Evolutionary conservation across 768 basidiomycete species (phyloP).

Genomic region (Suillus variegatus): DNA sequence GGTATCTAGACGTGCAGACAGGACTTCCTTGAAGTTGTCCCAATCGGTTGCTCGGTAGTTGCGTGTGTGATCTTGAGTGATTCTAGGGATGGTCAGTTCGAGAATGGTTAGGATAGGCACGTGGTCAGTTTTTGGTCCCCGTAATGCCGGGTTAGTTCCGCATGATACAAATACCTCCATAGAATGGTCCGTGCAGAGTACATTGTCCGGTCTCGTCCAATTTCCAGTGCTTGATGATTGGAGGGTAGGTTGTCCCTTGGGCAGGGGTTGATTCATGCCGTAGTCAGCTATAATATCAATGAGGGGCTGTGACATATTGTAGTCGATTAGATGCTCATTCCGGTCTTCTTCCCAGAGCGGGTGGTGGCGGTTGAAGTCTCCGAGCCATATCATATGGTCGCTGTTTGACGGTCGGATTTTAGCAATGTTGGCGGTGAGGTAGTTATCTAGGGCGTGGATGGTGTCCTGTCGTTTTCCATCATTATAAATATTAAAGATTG

Average conservation of each 20-base stretch:
- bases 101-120: background rate
- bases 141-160: background rate
- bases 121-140: background rate
- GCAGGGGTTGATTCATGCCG: background rate
- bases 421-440: background rate
- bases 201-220: background rate
- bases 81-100: background rate
- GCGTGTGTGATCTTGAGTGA: fast-evolving
- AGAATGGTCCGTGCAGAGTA: background rate
- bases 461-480: background rate
- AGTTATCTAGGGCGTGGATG: background rate
- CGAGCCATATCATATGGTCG: background rate
- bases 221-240: background rate
- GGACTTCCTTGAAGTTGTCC: background rate
- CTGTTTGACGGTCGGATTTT: background rate
- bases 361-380: background rate
- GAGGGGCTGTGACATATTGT: background rate
- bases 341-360: background rate
- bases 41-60: background rate
- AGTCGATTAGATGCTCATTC: background rate
- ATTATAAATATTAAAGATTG: too few species aligned
- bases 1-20: fast-evolving
- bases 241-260: background rate
- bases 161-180: background rate
- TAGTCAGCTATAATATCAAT: background rate